Percentiles rank a stretch among this genome's conserved stretches.
phyloP scores from a whole-genome alignment of 306 rosid species.

The Prinsepia uniflora region DNA sequence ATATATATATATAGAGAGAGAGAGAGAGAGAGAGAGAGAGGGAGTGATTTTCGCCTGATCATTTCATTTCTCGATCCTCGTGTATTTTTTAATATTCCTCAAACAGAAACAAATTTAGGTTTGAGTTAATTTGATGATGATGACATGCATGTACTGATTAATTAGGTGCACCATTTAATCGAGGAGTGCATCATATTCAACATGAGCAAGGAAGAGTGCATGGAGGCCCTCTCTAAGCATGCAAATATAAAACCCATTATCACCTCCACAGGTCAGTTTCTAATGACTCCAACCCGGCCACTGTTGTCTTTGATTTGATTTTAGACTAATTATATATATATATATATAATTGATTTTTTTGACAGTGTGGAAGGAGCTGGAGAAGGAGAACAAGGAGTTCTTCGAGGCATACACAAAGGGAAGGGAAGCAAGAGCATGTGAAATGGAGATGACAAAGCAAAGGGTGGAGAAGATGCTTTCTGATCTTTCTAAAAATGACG shows the following conservation, averaged over 20 bases:
- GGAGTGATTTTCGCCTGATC: too few species aligned
- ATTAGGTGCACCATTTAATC: slow-evolving; percentile 82
- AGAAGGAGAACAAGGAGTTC: slow-evolving; percentile 91
- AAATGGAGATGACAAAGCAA: slow-evolving; percentile 30
- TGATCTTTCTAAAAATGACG: slow-evolving; percentile 25
- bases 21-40: too few species aligned
- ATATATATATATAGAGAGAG: too few species aligned
- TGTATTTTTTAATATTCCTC: too few species aligned
- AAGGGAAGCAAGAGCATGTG: slow-evolving; percentile 31
- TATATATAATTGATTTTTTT: too few species aligned
- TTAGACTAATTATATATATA: too few species aligned
- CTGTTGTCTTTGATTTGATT: too few species aligned
- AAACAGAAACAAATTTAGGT: too few species aligned
- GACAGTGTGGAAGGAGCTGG: slow-evolving; percentile 95
- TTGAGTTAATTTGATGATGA: background rate
- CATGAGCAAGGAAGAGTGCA: slow-evolving; percentile 91
- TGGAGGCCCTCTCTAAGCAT: slow-evolving; percentile 90
- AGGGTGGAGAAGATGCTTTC: slow-evolving; percentile 37
- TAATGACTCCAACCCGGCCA: too few species aligned
- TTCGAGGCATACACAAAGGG: slow-evolving; percentile 58
- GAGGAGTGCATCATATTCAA: slow-evolving; percentile 90
- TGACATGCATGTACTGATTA: background rate
- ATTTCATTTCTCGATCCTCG: too few species aligned
- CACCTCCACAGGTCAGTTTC: slow-evolving; percentile 70
- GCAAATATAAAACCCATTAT: slow-evolving; percentile 80